phyloP scores from a whole-genome alignment of 176 grass and related monocot species.

The Paspalum notatum region DNA sequence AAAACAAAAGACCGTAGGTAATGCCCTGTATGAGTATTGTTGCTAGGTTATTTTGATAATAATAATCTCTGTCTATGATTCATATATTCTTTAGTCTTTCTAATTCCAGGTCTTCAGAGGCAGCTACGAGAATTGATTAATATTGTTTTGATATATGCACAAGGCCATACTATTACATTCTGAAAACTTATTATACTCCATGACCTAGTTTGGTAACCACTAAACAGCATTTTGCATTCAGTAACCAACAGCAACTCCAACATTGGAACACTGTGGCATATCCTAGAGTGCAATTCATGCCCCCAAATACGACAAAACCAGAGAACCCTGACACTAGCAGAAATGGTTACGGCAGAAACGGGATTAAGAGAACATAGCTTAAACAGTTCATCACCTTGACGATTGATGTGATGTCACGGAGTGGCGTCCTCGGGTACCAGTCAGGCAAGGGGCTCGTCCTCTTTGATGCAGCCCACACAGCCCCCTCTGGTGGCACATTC shows the following conservation, averaged over 20 bases:
- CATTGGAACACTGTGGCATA: not conserved
- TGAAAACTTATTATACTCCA: not conserved
- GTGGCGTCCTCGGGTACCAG: slow-evolving; percentile 75
- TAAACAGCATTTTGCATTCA: not conserved
- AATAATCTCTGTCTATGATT: not conserved
- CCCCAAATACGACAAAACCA: not conserved
- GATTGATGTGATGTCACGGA: slow-evolving; percentile 60
- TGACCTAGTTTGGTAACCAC: not conserved
- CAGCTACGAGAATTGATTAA: not conserved
- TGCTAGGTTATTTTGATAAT: not conserved
- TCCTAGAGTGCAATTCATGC: not conserved
- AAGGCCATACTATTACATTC: not conserved
- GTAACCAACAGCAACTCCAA: not conserved
- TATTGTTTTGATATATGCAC: not conserved
- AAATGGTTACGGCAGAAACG: not conserved
- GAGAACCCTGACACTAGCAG: not conserved
- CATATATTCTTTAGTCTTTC: not conserved
- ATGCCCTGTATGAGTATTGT: not conserved
- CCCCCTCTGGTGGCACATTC: slow-evolving; percentile 42
- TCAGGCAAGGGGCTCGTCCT: slow-evolving; percentile 66
- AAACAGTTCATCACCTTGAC: slow-evolving; percentile 52
- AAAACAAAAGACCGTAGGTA: not conserved
- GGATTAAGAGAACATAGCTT: slow-evolving; percentile 13
- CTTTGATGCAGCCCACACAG: slow-evolving; percentile 32
- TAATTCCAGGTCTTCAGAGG: not conserved